Evolutionary conservation across 768 basidiomycete genomes (phyloP).

Genomic region (Mycena metata): DNA sequence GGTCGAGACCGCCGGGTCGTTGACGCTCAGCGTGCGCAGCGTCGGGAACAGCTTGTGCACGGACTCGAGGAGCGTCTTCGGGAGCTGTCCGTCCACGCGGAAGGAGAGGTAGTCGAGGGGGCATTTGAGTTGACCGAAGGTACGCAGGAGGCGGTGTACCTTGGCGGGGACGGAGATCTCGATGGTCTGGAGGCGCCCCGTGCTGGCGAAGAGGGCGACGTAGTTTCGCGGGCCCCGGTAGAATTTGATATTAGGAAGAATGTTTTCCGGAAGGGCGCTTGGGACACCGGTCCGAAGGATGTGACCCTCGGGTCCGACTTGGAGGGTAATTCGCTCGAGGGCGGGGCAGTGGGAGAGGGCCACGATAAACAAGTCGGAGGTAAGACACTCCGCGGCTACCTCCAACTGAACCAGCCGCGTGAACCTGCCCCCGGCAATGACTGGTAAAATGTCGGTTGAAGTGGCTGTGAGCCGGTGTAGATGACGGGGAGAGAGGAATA

Average conservation of each 20-base stretch:
- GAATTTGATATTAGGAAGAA: conserved; percentile 26
- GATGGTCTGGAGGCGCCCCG: conserved; percentile 21
- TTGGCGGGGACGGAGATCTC: conserved; percentile 28
- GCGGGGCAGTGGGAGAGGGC: conserved; percentile 29
- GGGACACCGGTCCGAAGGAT: conserved; percentile 13
- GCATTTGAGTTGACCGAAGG: conserved; percentile 3
- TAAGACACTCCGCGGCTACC: conserved; percentile 25
- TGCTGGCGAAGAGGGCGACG: conserved; percentile 26
- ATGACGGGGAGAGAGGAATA: conserved; percentile 36
- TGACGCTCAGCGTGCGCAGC: conserved; percentile 35
- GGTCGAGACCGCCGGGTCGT: conserved; percentile 28
- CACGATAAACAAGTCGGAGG: conserved; percentile 3
- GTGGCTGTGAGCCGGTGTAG: conserved; percentile 30
- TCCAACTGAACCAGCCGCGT: conserved; percentile 26
- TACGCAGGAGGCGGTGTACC: conserved; percentile 34
- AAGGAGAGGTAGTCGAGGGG: conserved; percentile 35
- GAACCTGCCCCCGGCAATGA: conserved; percentile 21
- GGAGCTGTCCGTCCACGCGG: conserved; percentile 33
- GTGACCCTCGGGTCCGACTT: conserved; percentile 2
- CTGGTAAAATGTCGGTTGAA: conserved; percentile 25
- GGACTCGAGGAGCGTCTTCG: conserved; percentile 18
- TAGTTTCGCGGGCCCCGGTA: conserved; percentile 38
- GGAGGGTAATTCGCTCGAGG: conserved; percentile 35
- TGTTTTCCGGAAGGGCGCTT: conserved; percentile 3
- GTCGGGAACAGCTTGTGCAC: conserved; percentile 24